Evolutionary conservation across 2,329 filamentous ascomycete species (phyloP).

Genomic region (Trichophyton verrucosum): DNA sequence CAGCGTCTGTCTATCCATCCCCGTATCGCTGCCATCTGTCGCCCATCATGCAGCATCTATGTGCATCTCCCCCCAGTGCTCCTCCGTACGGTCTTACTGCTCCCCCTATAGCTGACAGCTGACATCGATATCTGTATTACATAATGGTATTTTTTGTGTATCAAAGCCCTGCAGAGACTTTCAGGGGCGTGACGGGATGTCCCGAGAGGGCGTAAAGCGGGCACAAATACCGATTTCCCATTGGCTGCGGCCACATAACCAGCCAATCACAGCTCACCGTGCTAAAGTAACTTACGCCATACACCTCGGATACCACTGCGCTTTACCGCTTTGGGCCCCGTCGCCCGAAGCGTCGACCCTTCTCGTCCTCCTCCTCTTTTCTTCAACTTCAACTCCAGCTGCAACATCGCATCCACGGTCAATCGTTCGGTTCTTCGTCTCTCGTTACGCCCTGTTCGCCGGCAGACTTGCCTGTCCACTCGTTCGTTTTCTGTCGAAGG

Average conservation of each 20-base stretch:
- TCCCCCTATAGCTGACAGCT: too few relatives aligned
- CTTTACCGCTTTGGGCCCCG: background rate
- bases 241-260: background rate
- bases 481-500: background rate
- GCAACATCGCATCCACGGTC: background rate
- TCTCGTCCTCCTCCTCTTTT: background rate
- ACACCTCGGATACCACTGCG: background rate
- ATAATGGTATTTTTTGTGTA: background rate
- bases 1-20: too few relatives aligned
- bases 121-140: background rate
- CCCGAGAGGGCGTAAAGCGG: background rate
- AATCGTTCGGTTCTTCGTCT: background rate
- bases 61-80: background rate
- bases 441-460: conserved; percentile 1
- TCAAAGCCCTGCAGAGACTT: background rate
- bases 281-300: background rate
- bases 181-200: conserved; percentile 1
- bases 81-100: too few relatives aligned
- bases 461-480: background rate
- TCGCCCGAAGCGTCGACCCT: background rate
- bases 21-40: too few relatives aligned
- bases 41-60: too few relatives aligned
- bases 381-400: background rate
- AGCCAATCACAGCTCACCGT: background rate
- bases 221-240: background rate